Evolutionary conservation across 1,139 yeast genomes (phyloP).

Genomic region (Candida gigantensis): DNA sequence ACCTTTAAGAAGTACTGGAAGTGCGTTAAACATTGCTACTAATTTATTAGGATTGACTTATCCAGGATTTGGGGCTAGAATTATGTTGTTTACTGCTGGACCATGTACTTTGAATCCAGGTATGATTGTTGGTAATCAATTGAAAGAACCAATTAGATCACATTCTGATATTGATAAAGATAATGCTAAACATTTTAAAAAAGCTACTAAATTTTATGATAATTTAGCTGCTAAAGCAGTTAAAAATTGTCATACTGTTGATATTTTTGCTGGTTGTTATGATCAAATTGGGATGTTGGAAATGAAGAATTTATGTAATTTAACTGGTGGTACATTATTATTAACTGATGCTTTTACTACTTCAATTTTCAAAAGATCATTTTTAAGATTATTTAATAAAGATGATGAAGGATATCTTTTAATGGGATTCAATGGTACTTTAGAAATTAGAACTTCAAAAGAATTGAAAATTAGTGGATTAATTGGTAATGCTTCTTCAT

Average conservation of each 20-base stretch:
- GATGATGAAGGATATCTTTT: constrained; percentile 82
- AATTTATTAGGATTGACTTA: constrained; percentile 82
- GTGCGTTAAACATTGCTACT: constrained; percentile 85
- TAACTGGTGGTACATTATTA: constrained; percentile 91
- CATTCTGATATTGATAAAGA: constrained; percentile 88
- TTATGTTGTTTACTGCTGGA: constrained; percentile 90
- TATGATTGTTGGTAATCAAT: constrained; percentile 84
- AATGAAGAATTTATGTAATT: constrained; percentile 86
- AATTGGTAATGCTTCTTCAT: constrained; percentile 89
- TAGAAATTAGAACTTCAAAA: constrained; percentile 85
- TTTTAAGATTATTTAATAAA: constrained; percentile 73
- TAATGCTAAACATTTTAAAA: constrained; percentile 84
- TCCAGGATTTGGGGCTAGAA: constrained; percentile 87
- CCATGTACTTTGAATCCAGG: constrained; percentile 97
- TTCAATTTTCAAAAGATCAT: constrained; percentile 92
- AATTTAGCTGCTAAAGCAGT: constrained; percentile 67
- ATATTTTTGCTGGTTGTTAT: constrained; percentile 95
- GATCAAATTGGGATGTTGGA: constrained; percentile 98
- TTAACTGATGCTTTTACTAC: constrained; percentile 96
- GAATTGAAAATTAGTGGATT: constrained; percentile 90
- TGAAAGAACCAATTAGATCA: constrained; percentile 95
- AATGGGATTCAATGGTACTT: constrained; percentile 85
- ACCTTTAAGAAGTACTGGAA: constrained; percentile 90
- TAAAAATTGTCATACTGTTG: constrained; percentile 83
- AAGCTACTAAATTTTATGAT: constrained; percentile 86